Base-by-base conservation (phyloP, 2,329 filamentous ascomycete genomes). In the Juglanconis oblonga region DNA sequence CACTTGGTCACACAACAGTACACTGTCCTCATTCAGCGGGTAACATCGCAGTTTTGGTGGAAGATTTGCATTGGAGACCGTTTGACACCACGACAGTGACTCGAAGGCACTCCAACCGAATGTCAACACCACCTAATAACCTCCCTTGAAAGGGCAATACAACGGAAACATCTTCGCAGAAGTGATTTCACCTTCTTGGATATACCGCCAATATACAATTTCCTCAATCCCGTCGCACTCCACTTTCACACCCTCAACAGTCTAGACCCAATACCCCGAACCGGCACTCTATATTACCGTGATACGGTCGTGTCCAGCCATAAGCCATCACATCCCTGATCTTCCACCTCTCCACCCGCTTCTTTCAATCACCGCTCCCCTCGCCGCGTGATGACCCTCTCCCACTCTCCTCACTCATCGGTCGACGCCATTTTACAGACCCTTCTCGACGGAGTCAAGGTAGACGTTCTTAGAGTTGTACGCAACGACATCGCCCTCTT, bases 381-480 rank as follows among this genome's bases (percentile, higher is more conserved):
- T 42, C 38, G n/a, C 24, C 24, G 24, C 24, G 0, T 24, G 24
- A 24, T 24, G 24, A 24, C 24, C 24, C 24, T 24, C 24, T 24
- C 24, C 24, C 24, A 24, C 24, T 1, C 24, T 24, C 24, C 24
- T 2, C 24, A 1, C 2, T 24, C 24, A 24, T 24, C 2, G 24
- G 24, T 2, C 24, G 24, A 2, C 2, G 1, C 40, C 13, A 52
- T 33, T 61, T 72, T 72, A 79, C 62, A 74, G 53, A 56, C 74
- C 77, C 44, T 70, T 69, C 32, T 70, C 71, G 55, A 67, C 70
- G 55, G 72, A 71, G 64, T 72, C 74, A 62, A 77, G 71, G 72
- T 77, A 71, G 64, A 83, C 80, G 11, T 70, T 70, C 33, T 70
- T 64, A 14, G 78, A 9, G 67, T 80, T 69, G 65, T 81, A 84